These are phyloP conservation scores for Heracleum sosnowskyi DNA, from an alignment of 129 eudicot genomes.

Conservation along the genomic window DNA sequence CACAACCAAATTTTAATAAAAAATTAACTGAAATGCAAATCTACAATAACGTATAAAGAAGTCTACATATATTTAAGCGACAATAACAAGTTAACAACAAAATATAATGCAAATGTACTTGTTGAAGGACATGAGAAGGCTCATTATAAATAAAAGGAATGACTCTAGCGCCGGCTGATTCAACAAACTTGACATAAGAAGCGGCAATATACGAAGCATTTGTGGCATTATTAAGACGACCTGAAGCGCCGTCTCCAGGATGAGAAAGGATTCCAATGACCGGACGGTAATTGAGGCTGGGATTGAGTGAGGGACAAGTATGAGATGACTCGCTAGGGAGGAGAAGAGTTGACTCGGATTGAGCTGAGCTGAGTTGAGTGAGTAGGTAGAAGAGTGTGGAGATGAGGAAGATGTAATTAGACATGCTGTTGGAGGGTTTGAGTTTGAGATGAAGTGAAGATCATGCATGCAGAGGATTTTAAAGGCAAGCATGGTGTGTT, in stretches of 20 bases:
- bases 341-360: conserved; percentile 29
- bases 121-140: conserved; percentile 35
- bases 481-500: too few species aligned
- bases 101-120: conserved; percentile 15
- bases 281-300: conserved; percentile 68
- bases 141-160: conserved; percentile 78
- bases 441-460: neutral
- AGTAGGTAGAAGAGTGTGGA: conserved; percentile 27
- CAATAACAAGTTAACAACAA: too few species aligned
- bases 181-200: conserved; percentile 87
- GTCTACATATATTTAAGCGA: neutral
- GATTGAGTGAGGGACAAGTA: conserved; percentile 51
- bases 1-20: neutral
- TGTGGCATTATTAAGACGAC: conserved; percentile 55
- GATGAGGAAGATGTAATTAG: conserved; percentile 32
- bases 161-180: conserved; percentile 94
- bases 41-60: neutral
- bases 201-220: conserved; percentile 82
- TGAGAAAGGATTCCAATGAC: conserved; percentile 77
- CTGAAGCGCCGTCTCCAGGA: conserved; percentile 96
- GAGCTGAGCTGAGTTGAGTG: conserved; percentile 22
- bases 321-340: conserved; percentile 25
- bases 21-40: neutral
- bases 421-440: conserved; percentile 13
- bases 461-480: too few species aligned